Conservation (phyloP, 805 yeast species). For the Saccharomycopsis microspora region DNA sequence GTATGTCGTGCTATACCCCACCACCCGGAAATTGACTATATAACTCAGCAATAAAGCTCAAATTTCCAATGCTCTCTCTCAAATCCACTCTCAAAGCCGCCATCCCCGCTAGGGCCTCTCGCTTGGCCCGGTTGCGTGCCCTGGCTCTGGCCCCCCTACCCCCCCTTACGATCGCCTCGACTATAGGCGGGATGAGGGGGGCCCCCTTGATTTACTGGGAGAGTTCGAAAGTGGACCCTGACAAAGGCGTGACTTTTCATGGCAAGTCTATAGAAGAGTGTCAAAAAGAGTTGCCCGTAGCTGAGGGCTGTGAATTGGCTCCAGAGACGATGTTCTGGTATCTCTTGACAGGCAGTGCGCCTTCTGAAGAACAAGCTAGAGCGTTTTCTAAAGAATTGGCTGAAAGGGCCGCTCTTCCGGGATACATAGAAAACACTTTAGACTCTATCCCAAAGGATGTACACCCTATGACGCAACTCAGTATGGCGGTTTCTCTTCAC, state of each 20-base stretch:
- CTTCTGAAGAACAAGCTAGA: conserved; percentile 46
- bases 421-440: conserved; percentile 45
- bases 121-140: no score
- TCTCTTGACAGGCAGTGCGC: conserved; percentile 62
- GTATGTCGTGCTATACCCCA: no score
- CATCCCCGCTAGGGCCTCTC: no score
- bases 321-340: conserved; percentile 77
- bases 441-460: conserved; percentile 54
- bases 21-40: no score
- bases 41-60: no score
- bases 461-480: conserved; percentile 79
- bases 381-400: conserved; percentile 52
- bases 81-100: no score
- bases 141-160: no score
- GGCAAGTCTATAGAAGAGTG: conserved; percentile 67
- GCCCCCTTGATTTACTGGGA: conserved; percentile 70
- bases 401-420: conserved; percentile 53
- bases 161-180: conserved; percentile 29
- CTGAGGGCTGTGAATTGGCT: conserved; percentile 48
- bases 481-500: conserved; percentile 65
- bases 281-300: conserved; percentile 52
- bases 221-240: conserved; percentile 65
- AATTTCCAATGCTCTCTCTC: no score
- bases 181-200: conserved; percentile 74
- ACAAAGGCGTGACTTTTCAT: conserved; percentile 69